A percentile compares a stretch with the other conserved stretches of the same genome.
Conservation (phyloP, 148 eudicot genomes). For the Rhododendron henanense region DNA sequence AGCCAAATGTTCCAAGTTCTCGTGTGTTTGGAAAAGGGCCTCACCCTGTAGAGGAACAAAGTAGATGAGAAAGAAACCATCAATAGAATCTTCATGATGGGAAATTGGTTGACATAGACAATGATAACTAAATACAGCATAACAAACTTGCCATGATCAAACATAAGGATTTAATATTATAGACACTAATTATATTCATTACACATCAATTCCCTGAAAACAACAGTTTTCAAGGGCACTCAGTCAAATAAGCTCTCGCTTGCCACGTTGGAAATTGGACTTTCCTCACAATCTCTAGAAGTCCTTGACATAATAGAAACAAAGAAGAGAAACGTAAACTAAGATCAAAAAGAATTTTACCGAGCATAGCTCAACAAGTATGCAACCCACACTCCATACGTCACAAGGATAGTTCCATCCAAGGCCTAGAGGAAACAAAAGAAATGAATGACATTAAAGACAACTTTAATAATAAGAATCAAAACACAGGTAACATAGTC, state of each 20-base stretch:
- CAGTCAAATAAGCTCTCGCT: not conserved
- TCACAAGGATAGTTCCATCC: slow-evolving; percentile 69
- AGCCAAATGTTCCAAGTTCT: slow-evolving; percentile 63
- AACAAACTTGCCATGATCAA: not conserved
- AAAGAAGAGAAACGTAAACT: not conserved
- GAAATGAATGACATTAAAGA: not conserved
- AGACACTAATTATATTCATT: not conserved
- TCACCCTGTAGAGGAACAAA: slow-evolving; percentile 34
- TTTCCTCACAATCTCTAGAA: not conserved
- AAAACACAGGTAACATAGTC: not conserved
- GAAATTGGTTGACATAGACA: not conserved
- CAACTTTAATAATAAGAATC: not conserved
- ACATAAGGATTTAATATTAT: not conserved
- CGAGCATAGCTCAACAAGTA: slow-evolving; percentile 55
- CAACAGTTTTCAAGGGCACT: not conserved
- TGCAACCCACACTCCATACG: slow-evolving; percentile 61
- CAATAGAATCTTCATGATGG: not conserved
- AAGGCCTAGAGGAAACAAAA: slow-evolving; percentile 33
- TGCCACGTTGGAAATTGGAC: not conserved
- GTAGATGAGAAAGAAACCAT: not conserved
- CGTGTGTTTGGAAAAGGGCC: slow-evolving; percentile 61
- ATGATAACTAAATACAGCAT: not conserved
- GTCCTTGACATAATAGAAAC: not conserved
- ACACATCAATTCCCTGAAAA: not conserved
- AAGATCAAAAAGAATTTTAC: slow-evolving; percentile 12